phyloP scores from a whole-genome alignment of 352 stramenopile species.

The Globisporangium cylindrosporum region DNA sequence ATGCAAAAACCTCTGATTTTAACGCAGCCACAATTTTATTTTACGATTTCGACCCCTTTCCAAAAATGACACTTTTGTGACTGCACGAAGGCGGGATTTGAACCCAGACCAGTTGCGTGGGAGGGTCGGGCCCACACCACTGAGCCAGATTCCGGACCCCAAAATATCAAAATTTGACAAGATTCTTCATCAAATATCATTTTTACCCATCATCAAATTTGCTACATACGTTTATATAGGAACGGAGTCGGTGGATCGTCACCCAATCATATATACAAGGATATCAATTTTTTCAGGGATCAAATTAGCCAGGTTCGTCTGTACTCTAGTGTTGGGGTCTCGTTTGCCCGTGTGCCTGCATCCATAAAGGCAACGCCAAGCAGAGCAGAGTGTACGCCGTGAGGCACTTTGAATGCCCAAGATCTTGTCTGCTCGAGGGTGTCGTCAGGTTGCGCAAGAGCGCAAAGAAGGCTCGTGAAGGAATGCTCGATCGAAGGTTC shows the following conservation, averaged over 20 bases:
- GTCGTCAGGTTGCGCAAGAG: too few relatives aligned
- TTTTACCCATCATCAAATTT: conserved; percentile 6
- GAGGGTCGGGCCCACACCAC: background rate
- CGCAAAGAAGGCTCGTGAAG: too few relatives aligned
- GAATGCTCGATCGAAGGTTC: too few relatives aligned
- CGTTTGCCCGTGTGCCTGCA: too few relatives aligned
- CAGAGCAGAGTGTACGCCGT: too few relatives aligned
- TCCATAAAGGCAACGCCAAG: too few relatives aligned
- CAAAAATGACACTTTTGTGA: conserved; percentile 9
- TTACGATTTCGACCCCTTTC: background rate
- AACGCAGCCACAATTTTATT: background rate
- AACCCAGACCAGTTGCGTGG: conserved; percentile 5
- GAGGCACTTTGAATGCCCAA: too few relatives aligned
- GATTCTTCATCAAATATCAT: conserved; percentile 5
- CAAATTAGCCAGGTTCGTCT: conserved; percentile 5
- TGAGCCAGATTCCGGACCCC: background rate
- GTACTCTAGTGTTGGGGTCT: too few relatives aligned
- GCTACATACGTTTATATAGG: background rate
- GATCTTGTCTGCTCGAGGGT: too few relatives aligned
- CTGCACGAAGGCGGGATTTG: conserved; percentile 5
- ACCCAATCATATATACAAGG: background rate
- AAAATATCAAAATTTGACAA: conserved; percentile 2
- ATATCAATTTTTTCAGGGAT: conserved; percentile 7
- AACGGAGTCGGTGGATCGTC: background rate
- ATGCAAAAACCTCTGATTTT: background rate